Base-by-base conservation (phyloP, 352 stramenopile genomes). In the Pythium monospermum region DNA sequence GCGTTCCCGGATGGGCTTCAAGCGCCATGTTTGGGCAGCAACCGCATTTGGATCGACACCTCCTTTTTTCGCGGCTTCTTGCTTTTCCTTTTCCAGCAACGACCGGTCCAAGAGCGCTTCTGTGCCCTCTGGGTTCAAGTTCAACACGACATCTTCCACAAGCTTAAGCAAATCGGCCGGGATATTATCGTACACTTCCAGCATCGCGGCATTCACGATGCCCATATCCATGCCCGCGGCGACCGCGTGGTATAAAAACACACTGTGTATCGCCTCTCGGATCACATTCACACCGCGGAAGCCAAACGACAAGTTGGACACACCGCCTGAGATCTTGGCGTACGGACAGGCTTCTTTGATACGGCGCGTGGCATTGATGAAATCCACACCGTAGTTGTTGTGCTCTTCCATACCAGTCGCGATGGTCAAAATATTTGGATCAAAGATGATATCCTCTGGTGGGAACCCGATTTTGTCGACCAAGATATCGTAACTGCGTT, bases 221-320 rank as follows among this genome's bases (percentile, higher is more conserved):
- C 96, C 96, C 74, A 99, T 97, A 72, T 99, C 96, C 96, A 99
- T 99, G 27, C 96, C 96, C 49, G 93, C 93, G 31, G 97, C 64
- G 45, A 97, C 94, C 2, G 93, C 94, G 68, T 98, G 84, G 46
- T 98, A 96, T 28, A 99, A 68, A 55, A 99, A 99, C 12, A 98
- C 93, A 63, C 89, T 89, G 67, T 98, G 91, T 45, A 98, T 98
- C 0, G 89, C 95, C 66, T 98, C 95, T 50, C 96, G 91, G 66
- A 99, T 98, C 56, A 98, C 94, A 53, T 97, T 98, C n/a, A 98
- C 94, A 48, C 95, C 96, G 63, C 96, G 85, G 68, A 99, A 99
- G 30, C 95, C 94, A 66, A 97, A 97, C 19, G 92, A 98, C 59
- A 99, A 68, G 77, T 99, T 99, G 19, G 91, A 98, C 19, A 98